Conservation (phyloP, 2,329 filamentous ascomycete genomes). For the Ophiosphaerella herpotricha region DNA sequence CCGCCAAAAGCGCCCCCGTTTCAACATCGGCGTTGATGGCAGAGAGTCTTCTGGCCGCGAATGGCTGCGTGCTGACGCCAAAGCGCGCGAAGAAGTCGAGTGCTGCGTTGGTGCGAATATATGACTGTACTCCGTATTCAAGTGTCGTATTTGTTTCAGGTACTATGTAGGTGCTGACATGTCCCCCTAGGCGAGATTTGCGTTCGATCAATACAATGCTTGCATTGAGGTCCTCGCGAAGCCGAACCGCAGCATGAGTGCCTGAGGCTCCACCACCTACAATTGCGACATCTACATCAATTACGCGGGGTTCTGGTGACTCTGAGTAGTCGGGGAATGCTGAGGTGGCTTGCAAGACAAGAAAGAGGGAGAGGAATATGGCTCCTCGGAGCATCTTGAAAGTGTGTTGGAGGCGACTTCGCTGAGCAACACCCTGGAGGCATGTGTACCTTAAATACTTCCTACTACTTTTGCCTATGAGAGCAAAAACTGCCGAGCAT, state of each 20-base stretch:
- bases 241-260: constrained; percentile 50
- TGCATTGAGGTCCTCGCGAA: constrained; percentile 47
- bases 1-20: constrained; percentile 23
- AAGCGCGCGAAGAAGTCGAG: constrained; percentile 53
- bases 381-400: neutral
- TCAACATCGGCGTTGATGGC: constrained; percentile 38
- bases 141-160: constrained; percentile 37
- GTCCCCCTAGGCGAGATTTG: constrained; percentile 51
- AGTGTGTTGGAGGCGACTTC: neutral
- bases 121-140: constrained; percentile 48
- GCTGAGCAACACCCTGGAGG: neutral
- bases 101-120: constrained; percentile 50
- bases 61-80: constrained; percentile 33
- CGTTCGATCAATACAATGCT: constrained; percentile 51
- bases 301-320: neutral
- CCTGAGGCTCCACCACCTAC: constrained; percentile 53
- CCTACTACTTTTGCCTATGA: neutral
- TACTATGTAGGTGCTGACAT: constrained; percentile 55
- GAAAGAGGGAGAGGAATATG: neutral
- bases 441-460: neutral
- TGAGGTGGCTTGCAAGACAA: neutral
- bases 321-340: neutral
- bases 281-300: constrained; percentile 41
- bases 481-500: neutral
- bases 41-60: constrained; percentile 10